Evolutionary conservation across 2,329 filamentous ascomycete species (phyloP), one percentile per base, ranked within the genome.

Genomic region (Rutstroemia sp.): DNA sequence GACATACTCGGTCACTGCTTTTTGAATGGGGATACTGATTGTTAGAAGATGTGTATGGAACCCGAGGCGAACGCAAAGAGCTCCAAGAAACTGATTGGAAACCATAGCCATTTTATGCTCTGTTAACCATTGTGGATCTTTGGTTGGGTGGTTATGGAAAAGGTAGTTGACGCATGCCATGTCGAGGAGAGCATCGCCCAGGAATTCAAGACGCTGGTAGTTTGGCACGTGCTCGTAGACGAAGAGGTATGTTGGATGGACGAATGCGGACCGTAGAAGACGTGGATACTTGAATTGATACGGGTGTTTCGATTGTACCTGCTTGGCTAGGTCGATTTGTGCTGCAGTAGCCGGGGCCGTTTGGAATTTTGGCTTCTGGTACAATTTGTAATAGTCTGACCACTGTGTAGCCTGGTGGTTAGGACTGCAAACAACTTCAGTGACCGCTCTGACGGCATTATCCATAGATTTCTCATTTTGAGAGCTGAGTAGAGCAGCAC

Each of bases 81-180:
- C 89, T 1, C 88, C 90, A 1, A 96, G 79, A 67, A 97, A 99
- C 59, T 92, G 91, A 73, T 99, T 99, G 53, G 90, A 94, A 0
- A 94, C 92, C 89, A 99, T 96, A n/a, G 92, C 90, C 85, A 95
- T 96, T 74, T 97, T 97, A 77, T 97, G 92, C 72, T 97, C 94
- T 0, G 94, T 97, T 58, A 99, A 77, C 92, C 92, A 97, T 69
- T 97, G 92, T 0, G 94, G 92, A 66, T 96, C 91, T 57, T 87
- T 88, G 52, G 82, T 75, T 0, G 91, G 90, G 64, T 88, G 90
- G 3, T 77, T 78, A 63, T 84, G 79, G 72, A 90, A 97, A 4
- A 99, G 78, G 64, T 89, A 84, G 64, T 92, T 87, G 54, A 97
- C 86, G 65, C 87, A 90, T 10, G 79, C 87, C 82, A 92, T 88